A percentile compares a stretch with the other conserved stretches of the same genome.
phyloP scores from a whole-genome alignment of 2,329 filamentous ascomycete species.

The Fusarium irregulare region DNA sequence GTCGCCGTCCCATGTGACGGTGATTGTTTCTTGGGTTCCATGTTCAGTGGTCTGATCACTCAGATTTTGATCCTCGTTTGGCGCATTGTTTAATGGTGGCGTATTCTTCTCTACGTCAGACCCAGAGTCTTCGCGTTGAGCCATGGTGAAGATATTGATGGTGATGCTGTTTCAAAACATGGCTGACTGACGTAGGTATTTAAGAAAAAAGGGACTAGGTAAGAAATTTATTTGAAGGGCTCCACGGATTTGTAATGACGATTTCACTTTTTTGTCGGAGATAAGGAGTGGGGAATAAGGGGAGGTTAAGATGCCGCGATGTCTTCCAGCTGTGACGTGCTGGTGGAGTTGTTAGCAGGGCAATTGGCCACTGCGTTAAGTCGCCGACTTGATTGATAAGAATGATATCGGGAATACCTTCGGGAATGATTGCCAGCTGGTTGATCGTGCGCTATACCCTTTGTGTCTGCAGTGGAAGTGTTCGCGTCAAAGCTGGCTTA shows the following conservation, averaged over 20 bases:
- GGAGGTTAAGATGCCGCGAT: constrained; percentile 10
- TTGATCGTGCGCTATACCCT: too few species aligned
- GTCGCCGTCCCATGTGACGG: constrained; percentile 28
- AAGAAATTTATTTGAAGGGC: neutral
- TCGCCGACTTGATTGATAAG: neutral
- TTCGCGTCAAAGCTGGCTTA: too few species aligned
- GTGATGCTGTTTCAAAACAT: neutral
- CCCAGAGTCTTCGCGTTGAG: neutral
- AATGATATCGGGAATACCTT: neutral
- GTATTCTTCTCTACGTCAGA: constrained; percentile 6
- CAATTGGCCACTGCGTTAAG: neutral
- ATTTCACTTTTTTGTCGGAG: constrained; percentile 8
- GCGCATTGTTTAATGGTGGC: neutral
- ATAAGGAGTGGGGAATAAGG: constrained; percentile 20
- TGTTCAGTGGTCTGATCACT: constrained; percentile 28
- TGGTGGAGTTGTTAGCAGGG: neutral
- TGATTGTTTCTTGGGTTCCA: neutral
- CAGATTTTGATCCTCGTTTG: neutral
- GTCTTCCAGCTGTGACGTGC: neutral
- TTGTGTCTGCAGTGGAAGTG: too few species aligned
- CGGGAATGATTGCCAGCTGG: neutral
- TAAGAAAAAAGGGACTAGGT: neutral
- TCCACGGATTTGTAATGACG: constrained; percentile 34
- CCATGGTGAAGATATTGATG: neutral
- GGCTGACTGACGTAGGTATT: constrained; percentile 14